Evolutionary conservation across 257 asterid species (phyloP).

Genomic region (Henckelia pumila): DNA sequence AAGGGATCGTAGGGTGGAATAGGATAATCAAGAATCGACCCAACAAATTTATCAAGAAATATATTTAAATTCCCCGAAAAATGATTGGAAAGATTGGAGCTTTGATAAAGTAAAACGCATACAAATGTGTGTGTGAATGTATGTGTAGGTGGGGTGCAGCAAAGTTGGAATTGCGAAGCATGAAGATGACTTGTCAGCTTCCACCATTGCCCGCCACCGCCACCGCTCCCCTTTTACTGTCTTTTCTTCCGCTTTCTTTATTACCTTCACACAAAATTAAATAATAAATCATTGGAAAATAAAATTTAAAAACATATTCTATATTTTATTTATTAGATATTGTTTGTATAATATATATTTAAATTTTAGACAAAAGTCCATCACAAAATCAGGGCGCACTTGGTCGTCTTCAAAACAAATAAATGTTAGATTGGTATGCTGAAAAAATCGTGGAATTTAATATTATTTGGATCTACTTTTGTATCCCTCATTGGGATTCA

Average conservation of each 20-base stretch:
- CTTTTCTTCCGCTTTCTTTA: background rate
- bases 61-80: constrained; percentile 16
- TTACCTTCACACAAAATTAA: too few species aligned
- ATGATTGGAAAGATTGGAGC: constrained; percentile 24
- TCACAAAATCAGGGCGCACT: too few species aligned
- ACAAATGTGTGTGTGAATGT: constrained; percentile 7
- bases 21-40: constrained; percentile 26
- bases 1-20: constrained; percentile 34
- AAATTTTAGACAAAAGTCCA: background rate
- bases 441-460: too few species aligned
- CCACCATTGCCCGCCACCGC: constrained; percentile 36
- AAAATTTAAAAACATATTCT: too few species aligned
- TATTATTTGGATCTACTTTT: background rate
- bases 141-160: constrained; percentile 33
- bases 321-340: too few species aligned
- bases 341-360: background rate
- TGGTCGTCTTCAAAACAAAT: background rate
- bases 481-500: background rate
- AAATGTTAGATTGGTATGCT: too few species aligned
- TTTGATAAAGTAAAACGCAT: constrained; percentile 27
- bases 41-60: background rate
- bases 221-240: constrained; percentile 28
- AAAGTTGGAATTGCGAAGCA: constrained; percentile 56
- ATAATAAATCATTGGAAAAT: too few species aligned
- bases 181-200: constrained; percentile 75